phyloP scores from a whole-genome alignment of 352 stramenopile genomes.

The Globisporangium paddicum region DNA sequence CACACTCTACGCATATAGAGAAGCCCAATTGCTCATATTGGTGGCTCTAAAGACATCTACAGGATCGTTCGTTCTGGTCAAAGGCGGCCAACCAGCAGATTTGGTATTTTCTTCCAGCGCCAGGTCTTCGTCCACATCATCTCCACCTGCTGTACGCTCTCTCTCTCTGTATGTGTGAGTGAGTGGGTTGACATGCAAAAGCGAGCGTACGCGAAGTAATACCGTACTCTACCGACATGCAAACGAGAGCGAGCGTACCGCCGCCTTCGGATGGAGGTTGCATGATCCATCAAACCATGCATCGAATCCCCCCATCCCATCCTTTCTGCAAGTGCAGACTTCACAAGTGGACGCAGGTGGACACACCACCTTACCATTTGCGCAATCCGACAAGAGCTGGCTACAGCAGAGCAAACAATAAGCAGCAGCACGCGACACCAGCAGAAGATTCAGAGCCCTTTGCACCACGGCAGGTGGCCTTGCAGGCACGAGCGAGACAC shows the following conservation, averaged over 20 bases:
- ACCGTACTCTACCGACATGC: neutral
- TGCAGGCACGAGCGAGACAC: no score
- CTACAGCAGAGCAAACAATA: neutral
- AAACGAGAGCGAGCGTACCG: neutral
- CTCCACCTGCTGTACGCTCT: neutral
- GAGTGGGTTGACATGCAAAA: neutral
- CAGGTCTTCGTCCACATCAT: no score
- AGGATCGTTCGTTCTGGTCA: no score
- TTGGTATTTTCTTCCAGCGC: no score
- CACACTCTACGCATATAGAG: no score
- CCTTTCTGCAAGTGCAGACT: neutral
- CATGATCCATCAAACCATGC: neutral
- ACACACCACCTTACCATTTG: neutral
- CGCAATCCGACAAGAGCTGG: neutral
- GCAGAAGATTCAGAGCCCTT: conserved; percentile 1
- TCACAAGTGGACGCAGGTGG: neutral
- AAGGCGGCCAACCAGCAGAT: no score
- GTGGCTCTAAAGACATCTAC: no score
- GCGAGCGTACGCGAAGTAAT: neutral
- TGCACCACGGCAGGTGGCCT: neutral
- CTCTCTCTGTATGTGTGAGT: neutral
- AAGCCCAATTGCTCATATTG: no score
- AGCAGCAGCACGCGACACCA: neutral
- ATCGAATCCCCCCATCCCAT: neutral
- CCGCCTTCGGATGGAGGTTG: neutral